Base-by-base conservation (phyloP, 768 basidiomycete species). In the Russula sp. region DNA sequence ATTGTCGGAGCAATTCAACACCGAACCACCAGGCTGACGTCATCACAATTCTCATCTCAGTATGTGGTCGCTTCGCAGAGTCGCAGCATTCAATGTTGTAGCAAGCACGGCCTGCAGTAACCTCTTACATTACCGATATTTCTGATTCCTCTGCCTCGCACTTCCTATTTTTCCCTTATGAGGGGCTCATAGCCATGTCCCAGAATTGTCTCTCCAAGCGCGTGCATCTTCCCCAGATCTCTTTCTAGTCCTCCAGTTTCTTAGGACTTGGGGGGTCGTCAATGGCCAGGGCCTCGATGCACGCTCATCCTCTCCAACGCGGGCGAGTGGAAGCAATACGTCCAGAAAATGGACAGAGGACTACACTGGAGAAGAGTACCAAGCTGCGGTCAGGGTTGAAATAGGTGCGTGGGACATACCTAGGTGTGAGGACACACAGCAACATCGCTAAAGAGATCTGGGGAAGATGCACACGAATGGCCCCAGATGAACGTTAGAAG, bases 171-270 rank as follows among this genome's bases (percentile, higher is more conserved):
- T 22, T 50, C 47, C 34, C 34, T 59, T 50, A 67, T n/a, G 65
- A 66, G 11, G 53, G 29, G 9, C 64, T n/a, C 64, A 67, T 66
- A 5, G 82, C 82, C 77, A 83, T 83, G 49, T 95, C 89, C 94
- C 94, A 98, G 70, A 96, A 96, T 0, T 79, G 83, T 66, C 83
- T 87, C 74, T 98, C 94, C 49, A 97, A 75, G 49, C 74, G 72
- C 0, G 89, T 85, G 69, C 90, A 91, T 57, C 81, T 81, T 69
- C 82, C 78, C 89, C 92, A 96, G 2, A 93, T 81, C 18, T 73
- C 69, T 52, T 76, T 73, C 82, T 93, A 89, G 68, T 89, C 86
- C 3, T 75, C 76, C 34, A 90, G 76, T 38, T 85, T 77, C 16
- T 61, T 67, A 0, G 75, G 70, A 0, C 86, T 88, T 0, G 91